phyloP scores from a whole-genome alignment of 163 green algal genomes.

The Scenedesmus sp. region DNA sequence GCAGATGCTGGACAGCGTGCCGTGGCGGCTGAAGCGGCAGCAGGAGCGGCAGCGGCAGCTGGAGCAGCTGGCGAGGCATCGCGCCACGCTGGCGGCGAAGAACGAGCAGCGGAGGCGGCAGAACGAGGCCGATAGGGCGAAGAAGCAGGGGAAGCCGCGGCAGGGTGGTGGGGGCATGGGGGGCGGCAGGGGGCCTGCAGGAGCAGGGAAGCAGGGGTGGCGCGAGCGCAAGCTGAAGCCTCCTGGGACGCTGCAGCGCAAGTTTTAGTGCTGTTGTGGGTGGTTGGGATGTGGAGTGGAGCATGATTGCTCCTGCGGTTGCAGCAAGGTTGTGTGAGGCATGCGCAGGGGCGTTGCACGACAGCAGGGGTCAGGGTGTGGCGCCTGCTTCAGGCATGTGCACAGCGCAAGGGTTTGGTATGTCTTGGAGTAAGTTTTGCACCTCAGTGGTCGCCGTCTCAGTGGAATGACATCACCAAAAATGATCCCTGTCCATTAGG shows the following conservation, averaged over 20 bases:
- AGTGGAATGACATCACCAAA: no score
- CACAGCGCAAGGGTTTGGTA: neutral
- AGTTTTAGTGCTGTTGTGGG: slow-evolving; percentile 22
- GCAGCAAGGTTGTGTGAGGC: neutral
- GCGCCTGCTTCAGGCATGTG: neutral
- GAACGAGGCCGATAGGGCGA: slow-evolving; percentile 16
- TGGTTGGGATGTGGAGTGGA: neutral
- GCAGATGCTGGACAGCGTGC: slow-evolving; percentile 29
- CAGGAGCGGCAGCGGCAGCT: neutral
- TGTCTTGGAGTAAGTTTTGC: neutral
- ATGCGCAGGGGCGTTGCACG: neutral
- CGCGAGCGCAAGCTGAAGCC: slow-evolving; percentile 35
- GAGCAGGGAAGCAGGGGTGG: slow-evolving; percentile 8
- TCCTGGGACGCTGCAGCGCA: slow-evolving; percentile 23
- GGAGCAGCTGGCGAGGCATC: neutral
- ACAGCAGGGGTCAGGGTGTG: neutral
- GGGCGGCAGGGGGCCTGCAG: neutral
- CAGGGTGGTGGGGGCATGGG: slow-evolving; percentile 2
- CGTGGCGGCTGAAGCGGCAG: slow-evolving; percentile 37
- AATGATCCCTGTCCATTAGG: no score
- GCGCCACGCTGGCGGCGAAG: slow-evolving; percentile 1
- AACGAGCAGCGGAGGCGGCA: slow-evolving; percentile 38
- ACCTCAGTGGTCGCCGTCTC: no score
- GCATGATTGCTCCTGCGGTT: neutral
- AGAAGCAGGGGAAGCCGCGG: neutral